These are phyloP conservation scores for Ilyonectria destructans DNA, from an alignment of 2,329 filamentous ascomycete genomes.

Conservation along the genomic window DNA sequence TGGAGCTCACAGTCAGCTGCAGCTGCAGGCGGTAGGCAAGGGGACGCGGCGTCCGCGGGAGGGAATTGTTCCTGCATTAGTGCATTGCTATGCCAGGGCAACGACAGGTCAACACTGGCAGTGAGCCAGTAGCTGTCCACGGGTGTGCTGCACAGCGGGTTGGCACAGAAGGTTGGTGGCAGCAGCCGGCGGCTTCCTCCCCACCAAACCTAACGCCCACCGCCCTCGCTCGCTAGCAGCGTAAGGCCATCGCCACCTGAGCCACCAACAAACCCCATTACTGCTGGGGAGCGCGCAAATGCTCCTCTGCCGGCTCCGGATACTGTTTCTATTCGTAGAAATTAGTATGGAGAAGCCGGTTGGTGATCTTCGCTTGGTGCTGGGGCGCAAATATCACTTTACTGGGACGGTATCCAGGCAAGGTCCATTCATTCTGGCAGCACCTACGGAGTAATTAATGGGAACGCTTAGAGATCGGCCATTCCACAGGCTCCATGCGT, in stretches of 20 bases:
- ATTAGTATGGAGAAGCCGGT: slow-evolving; percentile 1
- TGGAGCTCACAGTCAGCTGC: slow-evolving; percentile 6
- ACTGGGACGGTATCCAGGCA: neutral
- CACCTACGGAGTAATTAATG: neutral
- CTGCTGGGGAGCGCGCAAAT: neutral
- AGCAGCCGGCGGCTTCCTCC: slow-evolving; percentile 15
- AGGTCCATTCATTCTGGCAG: neutral
- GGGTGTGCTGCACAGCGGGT: neutral
- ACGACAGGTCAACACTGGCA: slow-evolving; percentile 33
- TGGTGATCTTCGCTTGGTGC: neutral
- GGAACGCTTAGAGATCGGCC: slow-evolving; percentile 15
- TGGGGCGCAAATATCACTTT: neutral
- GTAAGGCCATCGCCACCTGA: neutral
- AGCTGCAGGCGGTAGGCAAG: slow-evolving; percentile 13
- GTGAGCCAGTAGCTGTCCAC: slow-evolving; percentile 22
- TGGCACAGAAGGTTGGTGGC: slow-evolving; percentile 3
- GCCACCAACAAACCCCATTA: neutral
- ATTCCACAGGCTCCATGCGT: slow-evolving; percentile 2
- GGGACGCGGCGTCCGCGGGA: slow-evolving; percentile 35
- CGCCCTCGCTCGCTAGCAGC: neutral
- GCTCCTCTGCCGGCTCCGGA: slow-evolving; percentile 1
- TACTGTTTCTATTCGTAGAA: slow-evolving; percentile 25
- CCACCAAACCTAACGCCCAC: neutral
- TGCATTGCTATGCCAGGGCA: slow-evolving; percentile 40
- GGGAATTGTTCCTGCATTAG: slow-evolving; percentile 51